Evolutionary conservation across 2,329 filamentous ascomycete genomes (phyloP), one percentile per base, ranked within the genome.

Genomic region (Myriangium duriaei): DNA sequence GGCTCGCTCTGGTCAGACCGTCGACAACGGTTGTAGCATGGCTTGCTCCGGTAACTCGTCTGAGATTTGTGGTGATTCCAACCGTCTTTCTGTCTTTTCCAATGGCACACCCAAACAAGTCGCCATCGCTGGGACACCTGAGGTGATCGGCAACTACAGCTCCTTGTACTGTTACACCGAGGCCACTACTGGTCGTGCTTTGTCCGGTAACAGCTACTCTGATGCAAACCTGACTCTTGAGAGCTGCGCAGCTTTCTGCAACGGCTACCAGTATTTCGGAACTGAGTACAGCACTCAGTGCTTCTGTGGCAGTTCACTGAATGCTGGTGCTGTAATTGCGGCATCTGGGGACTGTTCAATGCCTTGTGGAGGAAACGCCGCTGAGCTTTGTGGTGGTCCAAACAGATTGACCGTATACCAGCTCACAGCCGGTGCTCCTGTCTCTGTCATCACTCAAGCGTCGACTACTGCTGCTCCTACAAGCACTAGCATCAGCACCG

Each of bases 231-330:
- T 64, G 59, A 60, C 62, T 5, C 46, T 65, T 11, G 58, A 62
- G 24, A 50, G 46, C 40, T 65, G 61, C 44, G 54, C 55, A 2
- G 42, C 45, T 29, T 61, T 47, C 46, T 59, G 55, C 50, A 42
- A 42, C 12, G 49, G 43, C n/a, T 62, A 56, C 44, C 41, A 48
- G 30, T 62, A 53, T 43, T 63, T 61, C 32, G 62, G 60, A 14
- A 47, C 57, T 15, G 57, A 63, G 42, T 60, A 56, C 38, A 50
- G 47, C 3, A 42, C 41, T 6, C 55, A 64, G 44, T 64, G 62
- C 41, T 43, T 47, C 45, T 55, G 53, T 24, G 53, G 52, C 4
- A 51, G 49, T 29, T 45, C 30, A 16, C 39, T 55, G 16, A 41
- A 30, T 5, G 31, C 39, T n/a, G 42, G 45, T 6, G 45, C 43